Evolutionary conservation across 2,329 filamentous ascomycete genomes (phyloP).

Genomic region (Colletotrichum chlorophyti): DNA sequence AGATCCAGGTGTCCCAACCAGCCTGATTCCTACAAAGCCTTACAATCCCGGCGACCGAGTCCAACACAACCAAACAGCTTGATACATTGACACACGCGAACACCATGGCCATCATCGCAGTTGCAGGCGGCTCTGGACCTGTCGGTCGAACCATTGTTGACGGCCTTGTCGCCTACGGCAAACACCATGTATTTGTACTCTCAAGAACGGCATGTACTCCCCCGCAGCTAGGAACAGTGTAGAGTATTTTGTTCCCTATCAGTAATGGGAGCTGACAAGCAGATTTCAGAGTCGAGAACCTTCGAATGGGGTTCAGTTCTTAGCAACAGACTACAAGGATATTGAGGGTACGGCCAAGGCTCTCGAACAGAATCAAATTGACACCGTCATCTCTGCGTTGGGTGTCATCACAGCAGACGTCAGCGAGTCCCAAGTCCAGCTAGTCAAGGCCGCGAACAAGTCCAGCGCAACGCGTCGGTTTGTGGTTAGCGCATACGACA

Average conservation of each 20-base stretch:
- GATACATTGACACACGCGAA: background rate
- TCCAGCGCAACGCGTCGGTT: constrained; percentile 46
- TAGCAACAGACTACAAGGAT: constrained; percentile 37
- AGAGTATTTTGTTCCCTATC: rapidly evolving
- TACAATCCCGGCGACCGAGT: no score
- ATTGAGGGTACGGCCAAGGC: constrained; percentile 29
- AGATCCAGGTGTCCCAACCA: no score
- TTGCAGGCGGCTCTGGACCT: constrained; percentile 53
- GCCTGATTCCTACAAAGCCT: no score
- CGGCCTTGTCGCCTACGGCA: constrained; percentile 39
- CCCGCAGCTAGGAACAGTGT: no score
- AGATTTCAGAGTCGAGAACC: background rate
- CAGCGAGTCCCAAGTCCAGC: constrained; percentile 43
- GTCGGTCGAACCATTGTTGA: constrained; percentile 57
- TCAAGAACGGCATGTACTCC: constrained; percentile 41
- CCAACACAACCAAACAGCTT: no score
- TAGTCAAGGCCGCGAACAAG: constrained; percentile 51
- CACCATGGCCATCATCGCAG: constrained; percentile 42
- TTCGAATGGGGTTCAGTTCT: constrained; percentile 6
- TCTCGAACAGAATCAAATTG: constrained; percentile 44
- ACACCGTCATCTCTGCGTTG: constrained; percentile 50
- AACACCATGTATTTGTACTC: constrained; percentile 47
- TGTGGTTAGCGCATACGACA: constrained; percentile 49
- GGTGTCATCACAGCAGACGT: constrained; percentile 35
- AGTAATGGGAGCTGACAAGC: background rate